Conservation (phyloP, 139 green algal species). For the Auxenochlorella pyrenoidosa region DNA sequence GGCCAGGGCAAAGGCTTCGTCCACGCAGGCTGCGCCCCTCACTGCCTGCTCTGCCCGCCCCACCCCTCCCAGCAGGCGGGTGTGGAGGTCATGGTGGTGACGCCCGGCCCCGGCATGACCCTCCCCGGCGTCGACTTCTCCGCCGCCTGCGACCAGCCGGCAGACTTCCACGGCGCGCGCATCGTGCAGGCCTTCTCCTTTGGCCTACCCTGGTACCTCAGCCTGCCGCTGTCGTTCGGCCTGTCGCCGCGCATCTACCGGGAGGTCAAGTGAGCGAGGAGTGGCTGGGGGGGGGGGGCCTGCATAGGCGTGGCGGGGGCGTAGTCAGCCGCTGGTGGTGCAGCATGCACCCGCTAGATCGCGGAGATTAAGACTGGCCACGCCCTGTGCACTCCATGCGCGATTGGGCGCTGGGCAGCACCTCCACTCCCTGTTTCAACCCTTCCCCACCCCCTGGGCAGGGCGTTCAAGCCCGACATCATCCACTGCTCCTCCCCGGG, state of each 20-base stretch:
- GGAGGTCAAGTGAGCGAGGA: constrained; percentile 47
- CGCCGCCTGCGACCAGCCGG: constrained; percentile 44
- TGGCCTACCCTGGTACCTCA: constrained; percentile 56
- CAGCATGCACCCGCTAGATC: too few species aligned
- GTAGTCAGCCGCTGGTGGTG: not conserved
- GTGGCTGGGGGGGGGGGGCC: not conserved
- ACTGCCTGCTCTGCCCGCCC: too few species aligned
- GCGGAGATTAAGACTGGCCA: too few species aligned
- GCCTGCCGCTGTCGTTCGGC: constrained; percentile 55
- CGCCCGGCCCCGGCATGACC: constrained; percentile 38
- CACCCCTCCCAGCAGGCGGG: constrained; percentile 1
- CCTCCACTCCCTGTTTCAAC: not conserved
- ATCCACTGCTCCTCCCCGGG: constrained; percentile 54
- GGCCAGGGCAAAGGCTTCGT: too few species aligned
- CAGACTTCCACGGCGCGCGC: constrained; percentile 40
- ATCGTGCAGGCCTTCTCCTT: constrained; percentile 50
- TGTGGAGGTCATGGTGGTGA: constrained; percentile 50
- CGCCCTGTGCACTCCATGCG: too few species aligned
- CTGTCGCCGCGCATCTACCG: constrained; percentile 65
- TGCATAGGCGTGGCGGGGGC: not conserved
- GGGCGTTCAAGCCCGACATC: constrained; percentile 51
- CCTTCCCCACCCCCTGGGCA: not conserved
- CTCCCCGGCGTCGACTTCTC: constrained; percentile 45
- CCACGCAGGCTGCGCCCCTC: too few species aligned
- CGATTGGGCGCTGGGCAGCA: too few species aligned